Evolutionary conservation across 2,329 filamentous ascomycete genomes (phyloP).

Genomic region (Leptographium procerum): DNA sequence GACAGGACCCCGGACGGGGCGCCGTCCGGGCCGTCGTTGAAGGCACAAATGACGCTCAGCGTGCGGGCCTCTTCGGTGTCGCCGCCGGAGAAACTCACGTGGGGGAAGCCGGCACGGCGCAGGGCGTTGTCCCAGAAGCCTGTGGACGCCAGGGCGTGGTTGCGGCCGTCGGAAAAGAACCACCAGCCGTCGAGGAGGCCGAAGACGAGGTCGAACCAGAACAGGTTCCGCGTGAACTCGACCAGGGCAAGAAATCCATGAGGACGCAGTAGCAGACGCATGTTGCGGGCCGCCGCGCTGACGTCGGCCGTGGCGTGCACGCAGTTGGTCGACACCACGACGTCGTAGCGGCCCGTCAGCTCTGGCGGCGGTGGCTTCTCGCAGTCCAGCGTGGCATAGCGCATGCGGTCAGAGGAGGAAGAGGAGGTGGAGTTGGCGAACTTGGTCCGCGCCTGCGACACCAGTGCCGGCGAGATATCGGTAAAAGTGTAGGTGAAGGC

Average conservation of each 20-base stretch:
- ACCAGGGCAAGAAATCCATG: conserved; percentile 23
- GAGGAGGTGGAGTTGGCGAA: background rate
- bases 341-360: conserved; percentile 17
- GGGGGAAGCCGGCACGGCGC: conserved; percentile 15
- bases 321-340: conserved; percentile 22
- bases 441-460: conserved; percentile 16
- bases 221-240: conserved; percentile 21
- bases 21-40: background rate
- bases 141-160: conserved; percentile 9
- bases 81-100: conserved; percentile 21
- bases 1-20: background rate
- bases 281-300: conserved; percentile 15
- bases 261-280: conserved; percentile 14
- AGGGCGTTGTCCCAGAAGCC: conserved; percentile 12
- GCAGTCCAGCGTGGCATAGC: conserved; percentile 19
- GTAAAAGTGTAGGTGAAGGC: conserved; percentile 28
- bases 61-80: background rate
- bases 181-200: conserved; percentile 28
- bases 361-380: conserved; percentile 16
- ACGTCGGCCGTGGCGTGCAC: conserved; percentile 21
- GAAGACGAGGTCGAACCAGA: conserved; percentile 23
- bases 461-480: conserved; percentile 23
- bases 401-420: conserved; percentile 12
- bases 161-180: conserved; percentile 22
- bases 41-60: background rate